A percentile compares a stretch with the other conserved stretches of the same genome.
Evolutionary conservation across 2,329 filamentous ascomycete genomes (phyloP).

Genomic region (Leptosphaerulina australis): DNA sequence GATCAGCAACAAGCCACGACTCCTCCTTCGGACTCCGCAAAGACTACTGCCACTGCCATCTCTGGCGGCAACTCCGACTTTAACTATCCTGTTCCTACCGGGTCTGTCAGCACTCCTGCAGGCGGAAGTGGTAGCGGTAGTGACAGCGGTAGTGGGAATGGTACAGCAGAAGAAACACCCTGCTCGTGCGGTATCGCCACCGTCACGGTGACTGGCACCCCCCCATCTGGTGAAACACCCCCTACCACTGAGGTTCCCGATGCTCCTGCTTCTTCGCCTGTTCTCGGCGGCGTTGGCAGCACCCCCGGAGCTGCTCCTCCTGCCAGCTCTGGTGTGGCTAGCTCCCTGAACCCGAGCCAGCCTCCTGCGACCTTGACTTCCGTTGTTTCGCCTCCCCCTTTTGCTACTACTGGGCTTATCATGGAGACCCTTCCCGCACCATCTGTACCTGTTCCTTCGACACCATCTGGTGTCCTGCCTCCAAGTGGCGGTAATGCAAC

Average conservation of each 20-base stretch:
- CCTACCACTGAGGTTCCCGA: slow-evolving; percentile 22
- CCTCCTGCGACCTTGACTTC: slow-evolving; percentile 11
- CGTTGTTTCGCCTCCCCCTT: slow-evolving; percentile 23
- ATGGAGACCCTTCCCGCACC: slow-evolving; percentile 39
- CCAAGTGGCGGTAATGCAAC: slow-evolving; percentile 27
- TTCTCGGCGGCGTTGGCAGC: slow-evolving; percentile 13
- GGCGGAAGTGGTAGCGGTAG: background rate
- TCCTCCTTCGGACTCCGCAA: slow-evolving; percentile 1
- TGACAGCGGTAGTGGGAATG: background rate
- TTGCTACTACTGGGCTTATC: slow-evolving; percentile 33
- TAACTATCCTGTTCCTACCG: slow-evolving; percentile 20
- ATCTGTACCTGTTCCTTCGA: slow-evolving; percentile 26
- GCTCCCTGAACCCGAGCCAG: background rate
- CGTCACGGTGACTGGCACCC: slow-evolving; percentile 38
- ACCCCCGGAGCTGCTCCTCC: background rate
- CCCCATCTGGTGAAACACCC: slow-evolving; percentile 28
- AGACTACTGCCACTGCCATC: slow-evolving; percentile 11
- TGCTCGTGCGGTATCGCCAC: slow-evolving; percentile 38
- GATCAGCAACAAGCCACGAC: slow-evolving; percentile 11
- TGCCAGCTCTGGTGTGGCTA: slow-evolving; percentile 1
- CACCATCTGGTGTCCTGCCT: slow-evolving; percentile 30
- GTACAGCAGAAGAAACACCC: slow-evolving; percentile 18
- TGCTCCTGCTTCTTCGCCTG: slow-evolving; percentile 18
- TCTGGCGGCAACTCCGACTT: slow-evolving; percentile 20
- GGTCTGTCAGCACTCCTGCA: slow-evolving; percentile 14